phyloP scores from a whole-genome alignment of 106 monocot genomes.

The Vanilla planifolia region DNA sequence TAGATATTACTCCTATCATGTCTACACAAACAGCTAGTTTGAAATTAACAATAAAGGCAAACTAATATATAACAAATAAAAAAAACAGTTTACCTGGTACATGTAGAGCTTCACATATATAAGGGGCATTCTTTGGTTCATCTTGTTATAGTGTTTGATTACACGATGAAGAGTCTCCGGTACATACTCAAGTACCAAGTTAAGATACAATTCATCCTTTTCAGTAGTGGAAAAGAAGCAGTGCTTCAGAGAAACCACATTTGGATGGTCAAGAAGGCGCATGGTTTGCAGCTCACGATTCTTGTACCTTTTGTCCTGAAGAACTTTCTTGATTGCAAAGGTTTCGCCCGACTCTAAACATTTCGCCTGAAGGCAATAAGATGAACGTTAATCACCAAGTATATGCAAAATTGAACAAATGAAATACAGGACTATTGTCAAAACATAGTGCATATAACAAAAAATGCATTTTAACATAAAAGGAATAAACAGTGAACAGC shows the following conservation, averaged over 20 bases:
- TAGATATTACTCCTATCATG: too few relatives aligned
- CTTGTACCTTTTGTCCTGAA: constrained; percentile 30
- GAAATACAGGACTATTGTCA: too few relatives aligned
- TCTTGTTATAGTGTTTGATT: constrained; percentile 50
- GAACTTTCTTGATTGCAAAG: constrained; percentile 25
- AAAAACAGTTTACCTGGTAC: constrained; percentile 42
- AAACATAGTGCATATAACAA: too few relatives aligned
- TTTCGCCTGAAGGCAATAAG: constrained; percentile 18
- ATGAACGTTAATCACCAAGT: too few relatives aligned
- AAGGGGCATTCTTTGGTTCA: constrained; percentile 41
- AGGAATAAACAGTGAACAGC: too few relatives aligned
- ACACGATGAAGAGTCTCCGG: constrained; percentile 48
- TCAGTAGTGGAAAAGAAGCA: constrained; percentile 63
- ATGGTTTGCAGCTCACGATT: constrained; percentile 29
- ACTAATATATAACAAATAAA: neutral
- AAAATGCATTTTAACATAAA: too few relatives aligned
- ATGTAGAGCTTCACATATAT: constrained; percentile 45
- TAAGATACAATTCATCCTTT: constrained; percentile 56
- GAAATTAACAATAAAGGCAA: neutral
- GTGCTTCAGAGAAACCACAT: constrained; percentile 48
- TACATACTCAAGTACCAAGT: constrained; percentile 41
- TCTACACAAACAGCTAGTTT: too few relatives aligned
- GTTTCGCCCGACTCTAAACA: constrained; percentile 28
- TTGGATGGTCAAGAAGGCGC: constrained; percentile 50
- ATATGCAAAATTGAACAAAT: too few relatives aligned